Base-by-base conservation (phyloP, 805 yeast genomes). In the Starmerella vaccinii region DNA sequence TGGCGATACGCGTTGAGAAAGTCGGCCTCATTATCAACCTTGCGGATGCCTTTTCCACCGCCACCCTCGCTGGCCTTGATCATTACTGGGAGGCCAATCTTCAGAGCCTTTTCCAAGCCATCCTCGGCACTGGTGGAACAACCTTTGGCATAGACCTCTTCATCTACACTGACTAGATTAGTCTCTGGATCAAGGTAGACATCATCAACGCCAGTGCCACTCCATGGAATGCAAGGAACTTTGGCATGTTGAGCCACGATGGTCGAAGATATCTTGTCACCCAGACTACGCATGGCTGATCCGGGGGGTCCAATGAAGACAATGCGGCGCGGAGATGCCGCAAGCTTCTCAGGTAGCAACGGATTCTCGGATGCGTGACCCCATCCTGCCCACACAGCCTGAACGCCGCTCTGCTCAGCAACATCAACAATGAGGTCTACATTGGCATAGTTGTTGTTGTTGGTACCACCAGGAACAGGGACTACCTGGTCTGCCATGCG, bases 341-440 rank as follows among this genome's bases (percentile, higher is more conserved):
- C 97, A 66, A 92, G 76, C 68, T 77, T 80, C 69, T 92, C 98
- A 26, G 99, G 99, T 58, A 92, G 77, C 43, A 73, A 68, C 24
- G 99, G 99, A 71, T 94, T 90, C 73, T 92, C 99, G n/a, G 96
- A 86, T 26, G 99, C 99, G 67, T 94, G 98, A 63, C 99, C 99
- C 99, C 99, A 92, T 63, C 99, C 99, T 32, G 99, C 99, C 99
- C 99, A 92, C 52, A 92, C 99, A 23, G 98, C 99, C 67, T 92
- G 95, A 50, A 85, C 97, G 58, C 86, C 79, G 40, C 95, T 83
- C 72, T 97, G 83, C 72, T 92, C 98, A 33, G 99, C 99, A 45
- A 92, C 74, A 63, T 92, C 99, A 44, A 92, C 97, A 67, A 92
- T 92, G 55, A 92, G 75, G 59, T 92, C 98, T 55, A 92, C 99